Evolutionary conservation across 139 green algal genomes (phyloP).

Genomic region (Chlamydomonas incerta): DNA sequence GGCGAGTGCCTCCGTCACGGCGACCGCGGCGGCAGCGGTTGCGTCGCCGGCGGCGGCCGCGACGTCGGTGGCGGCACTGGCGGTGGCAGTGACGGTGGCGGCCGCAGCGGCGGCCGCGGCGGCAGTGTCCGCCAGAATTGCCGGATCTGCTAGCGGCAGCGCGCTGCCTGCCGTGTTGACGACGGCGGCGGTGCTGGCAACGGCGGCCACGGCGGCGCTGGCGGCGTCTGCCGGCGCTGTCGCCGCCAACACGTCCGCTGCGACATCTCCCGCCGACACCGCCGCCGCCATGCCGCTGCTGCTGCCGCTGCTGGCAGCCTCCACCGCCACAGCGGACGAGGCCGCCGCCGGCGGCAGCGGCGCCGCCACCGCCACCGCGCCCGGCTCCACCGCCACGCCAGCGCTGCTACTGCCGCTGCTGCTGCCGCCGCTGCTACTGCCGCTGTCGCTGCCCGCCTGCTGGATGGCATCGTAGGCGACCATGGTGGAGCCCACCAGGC

Average conservation of each 20-base stretch:
- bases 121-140: background rate
- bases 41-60: background rate
- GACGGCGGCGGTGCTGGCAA: too few species aligned
- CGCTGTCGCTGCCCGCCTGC: background rate
- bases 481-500: constrained; percentile 57
- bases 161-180: too few species aligned
- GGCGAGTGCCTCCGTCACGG: background rate
- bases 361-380: too few species aligned
- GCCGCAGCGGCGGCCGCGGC: background rate
- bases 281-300: background rate
- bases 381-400: too few species aligned
- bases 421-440: too few species aligned
- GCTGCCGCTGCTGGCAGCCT: background rate
- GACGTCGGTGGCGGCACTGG: background rate
- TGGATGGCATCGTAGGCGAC: constrained; percentile 52
- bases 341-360: too few species aligned
- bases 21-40: background rate
- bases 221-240: background rate
- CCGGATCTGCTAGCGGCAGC: background rate
- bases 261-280: background rate
- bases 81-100: background rate
- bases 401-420: too few species aligned
- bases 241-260: background rate
- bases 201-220: background rate
- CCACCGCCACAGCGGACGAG: background rate